A percentile compares a stretch with the other conserved stretches of the same genome.
Evolutionary conservation across 202 grass and related monocot species (phyloP).

Genomic region (Cymbopogon flexuosus): DNA sequence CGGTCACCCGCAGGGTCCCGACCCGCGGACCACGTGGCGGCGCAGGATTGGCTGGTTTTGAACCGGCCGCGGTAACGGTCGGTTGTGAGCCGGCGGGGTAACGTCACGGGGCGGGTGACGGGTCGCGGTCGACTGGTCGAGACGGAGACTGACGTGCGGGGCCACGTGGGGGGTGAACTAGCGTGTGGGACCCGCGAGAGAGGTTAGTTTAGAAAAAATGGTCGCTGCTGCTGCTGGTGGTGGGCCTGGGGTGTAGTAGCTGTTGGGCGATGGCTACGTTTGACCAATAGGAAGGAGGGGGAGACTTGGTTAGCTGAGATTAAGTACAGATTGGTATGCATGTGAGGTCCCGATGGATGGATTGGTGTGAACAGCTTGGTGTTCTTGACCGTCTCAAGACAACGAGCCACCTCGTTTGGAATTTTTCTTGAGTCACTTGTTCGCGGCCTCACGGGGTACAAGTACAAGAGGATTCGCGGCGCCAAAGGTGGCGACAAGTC

Average conservation of each 20-base stretch:
- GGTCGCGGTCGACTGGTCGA: background rate
- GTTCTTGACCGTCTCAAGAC: background rate
- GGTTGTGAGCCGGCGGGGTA: background rate
- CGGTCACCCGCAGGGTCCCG: slow-evolving; percentile 3
- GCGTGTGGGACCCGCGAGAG: background rate
- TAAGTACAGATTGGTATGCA: background rate
- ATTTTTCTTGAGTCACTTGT: background rate
- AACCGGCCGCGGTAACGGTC: slow-evolving; percentile 39
- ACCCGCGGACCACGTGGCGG: background rate
- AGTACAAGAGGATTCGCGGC: background rate
- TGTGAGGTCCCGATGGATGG: background rate
- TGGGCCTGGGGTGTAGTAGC: background rate
- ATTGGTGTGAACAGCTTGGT: background rate
- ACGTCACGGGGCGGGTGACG: slow-evolving; percentile 15
- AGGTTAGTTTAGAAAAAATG: background rate
- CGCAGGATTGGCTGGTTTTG: background rate
- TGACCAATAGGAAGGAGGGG: slow-evolving; percentile 21
- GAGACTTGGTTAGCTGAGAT: background rate
- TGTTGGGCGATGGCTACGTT: slow-evolving; percentile 21
- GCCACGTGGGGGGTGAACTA: background rate
- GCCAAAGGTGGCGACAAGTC: too few species aligned
- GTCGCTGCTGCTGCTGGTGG: background rate
- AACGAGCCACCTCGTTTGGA: background rate
- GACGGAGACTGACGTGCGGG: slow-evolving; percentile 15
- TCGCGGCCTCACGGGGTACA: background rate